Base-by-base conservation (phyloP, 768 basidiomycete species). In the Amanita muscaria region DNA sequence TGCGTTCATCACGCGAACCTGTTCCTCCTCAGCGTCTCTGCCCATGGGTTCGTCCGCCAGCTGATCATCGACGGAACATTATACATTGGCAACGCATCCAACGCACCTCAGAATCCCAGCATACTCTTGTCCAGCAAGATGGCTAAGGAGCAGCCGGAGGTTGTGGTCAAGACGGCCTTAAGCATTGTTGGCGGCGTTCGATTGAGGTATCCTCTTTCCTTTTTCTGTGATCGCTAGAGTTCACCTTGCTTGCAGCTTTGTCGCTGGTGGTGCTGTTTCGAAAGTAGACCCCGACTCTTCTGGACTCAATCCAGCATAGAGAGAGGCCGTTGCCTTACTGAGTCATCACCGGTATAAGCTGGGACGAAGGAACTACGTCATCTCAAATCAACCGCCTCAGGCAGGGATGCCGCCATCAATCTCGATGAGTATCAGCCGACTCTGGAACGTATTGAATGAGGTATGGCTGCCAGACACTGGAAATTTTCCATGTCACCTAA, bases 41-140 rank as follows among this genome's bases (percentile, higher is more conserved):
- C 70, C 0, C 74, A 76, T 41, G 74, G 74, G 5, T 64, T 67
- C 55, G 59, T 74, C 32, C 39, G 55, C 29, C 52, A 54, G 19
- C 47, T 73, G 31, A 64, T 64, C 41, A 64, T 72, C 52, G 65
- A 64, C 29, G 67, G 66, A 16, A 63, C 65, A 45, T 44, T 53
- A 5, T 72, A 49, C 60, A 54, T 40, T 4, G 73, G 73, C 21
- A 60, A 67, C 49, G 46, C 47, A 4, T 66, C 67, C 5, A 52
- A 49, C 31, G 51, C 66, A 23, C 47, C 37, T 15, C 16, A 42
- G 3, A 59, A 52, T n/a, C 47, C 57, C 16, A 29, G 27, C 27
- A 6, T 12, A 6, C 66, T 73, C 44, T 12, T 29, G 27, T 29
- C 27, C 12, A 6, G 27, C 6, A 29, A 29, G 12, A 12, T 12